A percentile compares a stretch with the other conserved stretches of the same genome.
Conservation (phyloP, 2,329 filamentous ascomycete species). For the Byssothecium circinans region DNA sequence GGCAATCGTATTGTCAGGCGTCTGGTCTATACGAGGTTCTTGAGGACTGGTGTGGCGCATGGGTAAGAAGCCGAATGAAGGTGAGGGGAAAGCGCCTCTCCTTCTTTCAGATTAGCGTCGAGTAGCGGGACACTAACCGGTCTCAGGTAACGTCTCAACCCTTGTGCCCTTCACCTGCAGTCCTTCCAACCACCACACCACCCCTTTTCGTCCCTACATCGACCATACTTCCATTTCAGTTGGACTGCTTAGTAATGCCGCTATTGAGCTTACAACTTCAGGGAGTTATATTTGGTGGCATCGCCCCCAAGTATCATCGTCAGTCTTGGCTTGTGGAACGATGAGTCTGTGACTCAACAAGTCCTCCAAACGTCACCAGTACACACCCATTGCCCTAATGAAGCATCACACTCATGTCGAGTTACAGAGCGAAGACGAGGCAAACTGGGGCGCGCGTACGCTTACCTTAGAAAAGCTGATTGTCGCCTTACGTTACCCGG, state of each 20-base stretch:
- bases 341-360: not conserved
- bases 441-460: not conserved
- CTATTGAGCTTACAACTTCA: slow-evolving; percentile 54
- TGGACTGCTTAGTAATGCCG: slow-evolving; percentile 48
- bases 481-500: not conserved
- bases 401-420: not conserved
- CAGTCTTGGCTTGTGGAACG: not conserved
- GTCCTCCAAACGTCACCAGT: not conserved
- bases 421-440: not conserved
- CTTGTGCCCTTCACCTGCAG: slow-evolving; percentile 48
- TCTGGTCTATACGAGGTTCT: too few relatives aligned
- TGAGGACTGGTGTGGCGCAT: too few relatives aligned
- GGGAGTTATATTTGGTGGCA: slow-evolving; percentile 47
- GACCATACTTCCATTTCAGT: too few relatives aligned
- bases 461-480: not conserved
- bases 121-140: not conserved
- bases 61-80: too few relatives aligned
- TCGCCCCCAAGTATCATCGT: not conserved
- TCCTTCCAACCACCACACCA: slow-evolving; percentile 50
- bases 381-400: not conserved
- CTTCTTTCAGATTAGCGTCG: not conserved
- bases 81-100: not conserved
- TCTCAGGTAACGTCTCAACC: too few relatives aligned
- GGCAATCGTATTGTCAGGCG: too few relatives aligned
- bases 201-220: too few relatives aligned